These are phyloP conservation scores for Achlya hypogyna DNA, from an alignment of 352 stramenopile species.

Conservation along the genomic window DNA sequence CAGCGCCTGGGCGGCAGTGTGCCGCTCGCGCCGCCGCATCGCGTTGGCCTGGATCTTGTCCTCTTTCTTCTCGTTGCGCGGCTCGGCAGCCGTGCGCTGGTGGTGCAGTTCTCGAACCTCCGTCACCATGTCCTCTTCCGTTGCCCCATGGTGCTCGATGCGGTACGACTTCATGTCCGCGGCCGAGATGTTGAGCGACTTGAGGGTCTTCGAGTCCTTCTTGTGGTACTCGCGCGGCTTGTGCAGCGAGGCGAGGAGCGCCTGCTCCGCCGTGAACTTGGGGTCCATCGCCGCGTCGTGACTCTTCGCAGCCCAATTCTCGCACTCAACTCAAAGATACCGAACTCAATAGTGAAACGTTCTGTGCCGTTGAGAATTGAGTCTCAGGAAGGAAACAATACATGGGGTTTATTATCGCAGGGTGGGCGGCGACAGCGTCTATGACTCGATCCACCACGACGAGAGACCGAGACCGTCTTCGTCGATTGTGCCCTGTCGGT, in stretches of 20 bases:
- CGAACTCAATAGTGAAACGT: too few species aligned
- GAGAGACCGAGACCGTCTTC: slow-evolving; percentile 74
- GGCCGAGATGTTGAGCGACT: slow-evolving; percentile 9
- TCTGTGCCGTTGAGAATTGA: not conserved
- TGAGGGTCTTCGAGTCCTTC: slow-evolving; percentile 1
- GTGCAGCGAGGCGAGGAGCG: slow-evolving; percentile 15
- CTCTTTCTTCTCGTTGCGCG: slow-evolving; percentile 15
- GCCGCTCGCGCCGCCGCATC: slow-evolving; percentile 38
- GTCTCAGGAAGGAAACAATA: not conserved
- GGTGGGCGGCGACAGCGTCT: not conserved
- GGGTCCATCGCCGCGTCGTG: not conserved
- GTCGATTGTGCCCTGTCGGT: slow-evolving; percentile 86
- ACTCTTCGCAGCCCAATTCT: not conserved
- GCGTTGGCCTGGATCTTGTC: slow-evolving; percentile 51
- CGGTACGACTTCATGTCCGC: slow-evolving; percentile 25
- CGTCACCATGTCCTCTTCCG: slow-evolving; percentile 35
- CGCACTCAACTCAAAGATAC: not conserved
- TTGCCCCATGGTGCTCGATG: slow-evolving; percentile 1
- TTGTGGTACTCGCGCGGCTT: slow-evolving; percentile 14
- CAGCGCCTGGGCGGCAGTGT: slow-evolving; percentile 39
- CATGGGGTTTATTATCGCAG: not conserved
- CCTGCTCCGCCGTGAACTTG: slow-evolving; percentile 17
- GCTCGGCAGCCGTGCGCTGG: slow-evolving; percentile 23
- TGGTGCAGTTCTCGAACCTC: slow-evolving; percentile 48
- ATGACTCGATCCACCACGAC: slow-evolving; percentile 63